Conservation (phyloP, 257 asterid species). For the Petunia axillaris region DNA sequence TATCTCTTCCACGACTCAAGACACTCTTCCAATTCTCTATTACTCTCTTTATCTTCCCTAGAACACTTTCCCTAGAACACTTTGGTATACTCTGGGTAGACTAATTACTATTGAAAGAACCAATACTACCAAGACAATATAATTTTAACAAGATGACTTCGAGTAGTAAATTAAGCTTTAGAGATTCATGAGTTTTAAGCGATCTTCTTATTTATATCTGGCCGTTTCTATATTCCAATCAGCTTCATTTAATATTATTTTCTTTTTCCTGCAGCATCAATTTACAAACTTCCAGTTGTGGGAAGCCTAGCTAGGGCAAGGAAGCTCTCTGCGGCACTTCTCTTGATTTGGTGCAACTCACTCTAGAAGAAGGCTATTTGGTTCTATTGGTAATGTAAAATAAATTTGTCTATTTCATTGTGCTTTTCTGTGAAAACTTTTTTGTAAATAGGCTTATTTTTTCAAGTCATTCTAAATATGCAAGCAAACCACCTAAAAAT, state of each 20-base stretch:
- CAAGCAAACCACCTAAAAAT: not conserved
- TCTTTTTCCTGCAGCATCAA: constrained; percentile 36
- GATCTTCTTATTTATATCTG: not conserved
- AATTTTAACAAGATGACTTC: too few species aligned
- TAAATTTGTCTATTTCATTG: constrained; percentile 22
- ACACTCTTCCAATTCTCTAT: too few species aligned
- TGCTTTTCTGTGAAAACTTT: constrained; percentile 14
- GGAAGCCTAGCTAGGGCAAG: constrained; percentile 20
- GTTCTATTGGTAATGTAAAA: constrained; percentile 21
- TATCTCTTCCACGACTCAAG: too few species aligned
- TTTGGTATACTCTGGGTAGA: too few species aligned
- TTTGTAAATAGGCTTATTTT: not conserved
- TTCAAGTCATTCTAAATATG: not conserved
- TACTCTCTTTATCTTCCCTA: too few species aligned
- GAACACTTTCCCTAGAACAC: too few species aligned
- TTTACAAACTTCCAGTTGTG: constrained; percentile 17
- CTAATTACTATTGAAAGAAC: too few species aligned
- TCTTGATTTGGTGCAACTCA: constrained; percentile 20
- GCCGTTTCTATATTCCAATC: not conserved
- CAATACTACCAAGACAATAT: too few species aligned
- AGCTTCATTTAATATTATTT: not conserved
- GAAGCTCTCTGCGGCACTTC: not conserved
- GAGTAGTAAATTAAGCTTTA: too few species aligned
- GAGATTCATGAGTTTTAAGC: too few species aligned
- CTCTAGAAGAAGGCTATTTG: constrained; percentile 21